Conservation (phyloP, 106 monocot genomes). For the Amphibolis antarctica region DNA sequence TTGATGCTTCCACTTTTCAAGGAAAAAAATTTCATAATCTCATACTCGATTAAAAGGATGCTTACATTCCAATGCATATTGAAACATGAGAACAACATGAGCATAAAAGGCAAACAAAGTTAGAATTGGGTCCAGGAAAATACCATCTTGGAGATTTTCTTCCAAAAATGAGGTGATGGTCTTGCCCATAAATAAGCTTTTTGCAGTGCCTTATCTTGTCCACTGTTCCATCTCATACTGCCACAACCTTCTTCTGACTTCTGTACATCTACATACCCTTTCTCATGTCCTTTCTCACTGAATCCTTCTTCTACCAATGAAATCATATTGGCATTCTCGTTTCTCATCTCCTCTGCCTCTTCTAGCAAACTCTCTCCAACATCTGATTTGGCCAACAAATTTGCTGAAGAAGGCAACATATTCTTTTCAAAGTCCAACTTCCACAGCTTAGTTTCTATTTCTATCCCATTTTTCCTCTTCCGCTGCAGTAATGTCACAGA, state of each 20-base stretch:
- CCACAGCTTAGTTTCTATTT: no score
- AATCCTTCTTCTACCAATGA: neutral
- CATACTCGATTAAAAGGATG: no score
- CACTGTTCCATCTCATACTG: slow-evolving; percentile 35
- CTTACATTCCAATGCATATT: no score
- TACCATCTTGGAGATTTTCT: slow-evolving; percentile 90
- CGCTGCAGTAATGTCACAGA: neutral
- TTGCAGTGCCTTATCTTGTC: slow-evolving; percentile 42
- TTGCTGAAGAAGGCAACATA: neutral
- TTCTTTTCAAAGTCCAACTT: neutral
- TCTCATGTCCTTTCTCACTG: neutral
- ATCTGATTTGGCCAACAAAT: neutral
- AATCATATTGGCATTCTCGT: neutral
- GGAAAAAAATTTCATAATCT: no score
- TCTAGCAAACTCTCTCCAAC: neutral
- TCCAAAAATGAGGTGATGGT: slow-evolving; percentile 91
- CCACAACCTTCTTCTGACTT: slow-evolving; percentile 3
- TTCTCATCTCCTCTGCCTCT: neutral
- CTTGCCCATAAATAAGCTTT: slow-evolving; percentile 50
- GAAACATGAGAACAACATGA: no score
- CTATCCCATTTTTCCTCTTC: no score
- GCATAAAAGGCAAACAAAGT: no score
- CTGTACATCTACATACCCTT: neutral
- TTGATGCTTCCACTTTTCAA: no score
- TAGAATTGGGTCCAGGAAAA: neutral